Conservation (phyloP, 1,139 yeast species). For the Debaryomyces fabryi region DNA sequence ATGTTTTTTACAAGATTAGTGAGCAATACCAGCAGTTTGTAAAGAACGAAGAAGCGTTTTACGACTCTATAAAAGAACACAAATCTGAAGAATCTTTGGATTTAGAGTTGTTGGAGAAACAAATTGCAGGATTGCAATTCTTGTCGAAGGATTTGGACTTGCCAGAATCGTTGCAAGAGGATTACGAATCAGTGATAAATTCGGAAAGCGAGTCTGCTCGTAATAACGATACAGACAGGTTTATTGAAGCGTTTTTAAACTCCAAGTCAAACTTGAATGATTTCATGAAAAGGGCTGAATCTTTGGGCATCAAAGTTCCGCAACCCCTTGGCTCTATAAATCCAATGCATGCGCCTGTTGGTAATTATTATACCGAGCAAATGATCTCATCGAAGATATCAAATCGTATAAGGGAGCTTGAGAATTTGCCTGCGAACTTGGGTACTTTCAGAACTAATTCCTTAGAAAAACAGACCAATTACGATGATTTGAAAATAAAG, state of each 20-base stretch:
- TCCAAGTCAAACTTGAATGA: constrained; percentile 13
- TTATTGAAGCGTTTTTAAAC: constrained; percentile 18
- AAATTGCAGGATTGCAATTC: constrained; percentile 74
- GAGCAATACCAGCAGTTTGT: constrained; percentile 29
- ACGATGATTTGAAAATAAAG: constrained; percentile 57
- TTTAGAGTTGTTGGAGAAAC: constrained; percentile 58
- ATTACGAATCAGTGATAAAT: constrained; percentile 12
- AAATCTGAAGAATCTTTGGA: constrained; percentile 35
- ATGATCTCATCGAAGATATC: constrained; percentile 58
- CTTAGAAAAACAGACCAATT: constrained; percentile 28
- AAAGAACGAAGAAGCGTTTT: constrained; percentile 29
- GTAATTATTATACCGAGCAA: constrained; percentile 51
- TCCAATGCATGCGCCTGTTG: constrained; percentile 34
- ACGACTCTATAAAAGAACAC: constrained; percentile 12
- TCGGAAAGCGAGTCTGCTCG: constrained; percentile 4
- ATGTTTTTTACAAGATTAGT: constrained; percentile 33
- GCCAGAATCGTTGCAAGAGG: constrained; percentile 51
- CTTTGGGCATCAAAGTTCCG: constrained; percentile 36
- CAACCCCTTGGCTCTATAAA: constrained; percentile 20
- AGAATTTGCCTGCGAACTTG: constrained; percentile 72
- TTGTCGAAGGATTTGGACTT: constrained; percentile 78
- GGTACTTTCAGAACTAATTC: constrained; percentile 56
- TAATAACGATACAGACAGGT: constrained; percentile 1
- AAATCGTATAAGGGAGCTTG: constrained; percentile 75
- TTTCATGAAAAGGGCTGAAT: constrained; percentile 33